These are phyloP conservation scores for Yamadazyma olivae DNA, from an alignment of 805 yeast species.

Conservation along the genomic window DNA sequence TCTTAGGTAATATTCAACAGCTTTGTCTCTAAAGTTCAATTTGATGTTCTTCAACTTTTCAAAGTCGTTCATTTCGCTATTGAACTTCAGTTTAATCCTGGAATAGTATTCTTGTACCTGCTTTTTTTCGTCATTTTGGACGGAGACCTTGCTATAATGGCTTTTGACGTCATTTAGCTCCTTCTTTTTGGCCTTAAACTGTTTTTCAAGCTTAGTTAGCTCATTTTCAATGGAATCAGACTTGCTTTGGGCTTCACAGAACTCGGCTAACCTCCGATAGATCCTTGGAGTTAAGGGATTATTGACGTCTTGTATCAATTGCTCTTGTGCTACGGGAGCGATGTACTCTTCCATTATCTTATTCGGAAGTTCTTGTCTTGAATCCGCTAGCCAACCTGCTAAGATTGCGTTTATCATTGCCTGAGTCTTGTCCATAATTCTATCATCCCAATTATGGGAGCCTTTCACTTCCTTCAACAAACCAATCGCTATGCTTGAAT, in stretches of 20 bases:
- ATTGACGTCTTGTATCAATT: slow-evolving; percentile 2
- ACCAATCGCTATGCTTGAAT: slow-evolving; percentile 53
- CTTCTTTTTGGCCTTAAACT: slow-evolving; percentile 38
- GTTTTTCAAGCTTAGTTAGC: slow-evolving; percentile 35
- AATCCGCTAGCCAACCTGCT: slow-evolving; percentile 69
- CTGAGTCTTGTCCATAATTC: slow-evolving; percentile 2
- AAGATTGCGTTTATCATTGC: slow-evolving; percentile 38
- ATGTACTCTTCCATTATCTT: slow-evolving; percentile 58
- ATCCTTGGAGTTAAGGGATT: slow-evolving; percentile 3
- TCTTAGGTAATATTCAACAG: slow-evolving; percentile 58
- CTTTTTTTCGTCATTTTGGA: slow-evolving; percentile 45
- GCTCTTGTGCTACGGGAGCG: slow-evolving; percentile 34
- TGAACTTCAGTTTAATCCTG: slow-evolving; percentile 46
- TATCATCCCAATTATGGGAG: slow-evolving; percentile 1
- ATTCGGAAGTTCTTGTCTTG: slow-evolving; percentile 65
- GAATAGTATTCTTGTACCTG: slow-evolving; percentile 51
- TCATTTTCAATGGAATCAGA: slow-evolving; percentile 43
- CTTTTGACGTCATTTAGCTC: slow-evolving; percentile 51
- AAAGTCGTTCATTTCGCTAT: slow-evolving; percentile 49
- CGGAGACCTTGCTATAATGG: slow-evolving; percentile 38
- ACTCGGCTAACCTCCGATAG: slow-evolving; percentile 51
- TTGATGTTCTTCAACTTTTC: slow-evolving; percentile 33
- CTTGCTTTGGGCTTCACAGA: slow-evolving; percentile 65
- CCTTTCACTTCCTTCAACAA: slow-evolving; percentile 37
- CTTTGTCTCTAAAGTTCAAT: slow-evolving; percentile 44